These are phyloP conservation scores for Boletellus sp. DNA, from an alignment of 768 basidiomycete genomes.

Conservation along the genomic window DNA sequence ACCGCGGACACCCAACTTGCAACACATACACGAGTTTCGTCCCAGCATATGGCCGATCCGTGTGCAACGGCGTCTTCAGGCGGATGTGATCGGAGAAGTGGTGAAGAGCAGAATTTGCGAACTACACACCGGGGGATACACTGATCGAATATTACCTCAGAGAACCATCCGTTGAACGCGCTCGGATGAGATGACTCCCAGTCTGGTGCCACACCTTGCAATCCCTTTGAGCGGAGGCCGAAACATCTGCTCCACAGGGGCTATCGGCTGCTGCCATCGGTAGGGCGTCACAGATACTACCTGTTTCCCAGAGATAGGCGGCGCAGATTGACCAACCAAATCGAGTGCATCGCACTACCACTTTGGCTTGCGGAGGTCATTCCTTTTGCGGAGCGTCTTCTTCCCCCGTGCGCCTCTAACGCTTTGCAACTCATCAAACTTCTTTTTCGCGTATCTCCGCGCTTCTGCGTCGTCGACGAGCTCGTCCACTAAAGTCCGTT, in stretches of 20 bases:
- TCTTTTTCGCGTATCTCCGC: slow-evolving; percentile 85
- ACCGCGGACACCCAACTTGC: neutral
- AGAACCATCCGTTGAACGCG: slow-evolving; percentile 5
- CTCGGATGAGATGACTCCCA: neutral
- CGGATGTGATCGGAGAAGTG: slow-evolving; percentile 10
- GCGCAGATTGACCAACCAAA: slow-evolving; percentile 6
- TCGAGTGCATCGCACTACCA: slow-evolving; percentile 46
- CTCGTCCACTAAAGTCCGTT: slow-evolving; percentile 84
- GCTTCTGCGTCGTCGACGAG: slow-evolving; percentile 86
- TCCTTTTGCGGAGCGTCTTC: slow-evolving; percentile 65
- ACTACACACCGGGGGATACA: neutral
- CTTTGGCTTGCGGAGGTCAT: slow-evolving; percentile 59
- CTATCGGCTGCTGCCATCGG: neutral
- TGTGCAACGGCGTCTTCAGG: slow-evolving; percentile 6
- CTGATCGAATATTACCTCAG: slow-evolving; percentile 4
- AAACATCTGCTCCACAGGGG: neutral
- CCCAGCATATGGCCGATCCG: neutral
- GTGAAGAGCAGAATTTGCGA: slow-evolving; percentile 5
- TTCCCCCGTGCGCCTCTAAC: slow-evolving; percentile 66
- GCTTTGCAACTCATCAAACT: slow-evolving; percentile 75
- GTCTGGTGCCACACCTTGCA: neutral
- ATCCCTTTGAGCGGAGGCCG: neutral
- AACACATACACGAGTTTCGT: neutral
- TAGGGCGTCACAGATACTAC: neutral
- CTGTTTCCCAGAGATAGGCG: slow-evolving; percentile 3